Conservation (phyloP, 129 eudicot species). For the Kitagawia praeruptora region DNA sequence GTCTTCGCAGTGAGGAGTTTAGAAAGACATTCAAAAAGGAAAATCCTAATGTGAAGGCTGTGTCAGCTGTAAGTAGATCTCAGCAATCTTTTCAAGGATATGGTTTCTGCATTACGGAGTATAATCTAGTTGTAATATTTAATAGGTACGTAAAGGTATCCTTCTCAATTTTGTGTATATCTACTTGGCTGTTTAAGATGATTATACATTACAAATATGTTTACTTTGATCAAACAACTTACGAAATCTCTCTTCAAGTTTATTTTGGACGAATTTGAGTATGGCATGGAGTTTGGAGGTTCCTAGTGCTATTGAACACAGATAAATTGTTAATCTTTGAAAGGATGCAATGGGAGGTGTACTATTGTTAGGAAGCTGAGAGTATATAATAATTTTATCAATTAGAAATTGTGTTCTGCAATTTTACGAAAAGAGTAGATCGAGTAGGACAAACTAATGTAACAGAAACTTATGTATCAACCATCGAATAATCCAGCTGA, state of each 20-base stretch:
- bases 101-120: background rate
- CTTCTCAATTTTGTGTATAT: background rate
- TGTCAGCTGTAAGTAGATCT: conserved; percentile 62
- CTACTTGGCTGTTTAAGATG: background rate
- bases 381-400: background rate
- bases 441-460: background rate
- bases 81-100: background rate
- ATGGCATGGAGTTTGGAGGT: too few species aligned
- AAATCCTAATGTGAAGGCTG: conserved; percentile 76
- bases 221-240: too few species aligned
- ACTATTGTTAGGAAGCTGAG: background rate
- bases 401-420: background rate
- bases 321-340: too few species aligned
- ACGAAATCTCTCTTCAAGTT: background rate
- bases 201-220: background rate
- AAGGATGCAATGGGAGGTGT: too few species aligned
- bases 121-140: background rate
- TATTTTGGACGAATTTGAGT: too few species aligned
- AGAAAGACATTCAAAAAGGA: conserved; percentile 76
- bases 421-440: background rate
- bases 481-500: background rate
- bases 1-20: conserved; percentile 70
- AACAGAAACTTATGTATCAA: background rate
- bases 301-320: too few species aligned
- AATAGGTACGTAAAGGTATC: background rate